Conservation (phyloP, 495 filamentous ascomycete species). For the Astrothelium macrocarpum region DNA sequence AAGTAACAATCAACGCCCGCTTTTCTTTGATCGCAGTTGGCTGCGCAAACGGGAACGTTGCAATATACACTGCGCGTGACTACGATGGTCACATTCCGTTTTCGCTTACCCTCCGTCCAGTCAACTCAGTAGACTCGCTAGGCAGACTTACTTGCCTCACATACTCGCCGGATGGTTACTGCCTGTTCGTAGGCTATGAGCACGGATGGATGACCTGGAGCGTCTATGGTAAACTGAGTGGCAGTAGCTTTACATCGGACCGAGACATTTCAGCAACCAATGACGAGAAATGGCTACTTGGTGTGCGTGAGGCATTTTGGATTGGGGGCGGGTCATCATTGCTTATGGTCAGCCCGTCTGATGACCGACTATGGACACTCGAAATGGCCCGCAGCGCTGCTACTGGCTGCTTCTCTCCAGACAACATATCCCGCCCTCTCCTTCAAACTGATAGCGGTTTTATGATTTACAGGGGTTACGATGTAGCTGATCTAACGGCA, state of each 20-base stretch:
- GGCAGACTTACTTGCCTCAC: conserved; percentile 63
- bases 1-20: conserved; percentile 79
- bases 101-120: conserved; percentile 66
- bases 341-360: conserved; percentile 55
- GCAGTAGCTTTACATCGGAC: conserved; percentile 69
- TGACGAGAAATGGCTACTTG: conserved; percentile 68
- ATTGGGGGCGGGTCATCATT: conserved; percentile 79
- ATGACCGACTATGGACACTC: conserved; percentile 73
- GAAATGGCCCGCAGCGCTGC: conserved; percentile 89
- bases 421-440: conserved; percentile 82
- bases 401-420: conserved; percentile 78
- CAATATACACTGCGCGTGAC: conserved; percentile 82
- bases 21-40: conserved; percentile 88
- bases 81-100: conserved; percentile 87
- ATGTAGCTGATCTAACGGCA: conserved; percentile 76
- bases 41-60: conserved; percentile 68
- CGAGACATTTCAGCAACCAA: conserved; percentile 52
- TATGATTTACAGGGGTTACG: conserved; percentile 87
- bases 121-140: conserved; percentile 52
- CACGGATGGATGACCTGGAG: conserved; percentile 94
- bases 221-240: conserved; percentile 84
- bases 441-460: conserved; percentile 76
- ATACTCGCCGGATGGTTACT: conserved; percentile 96
- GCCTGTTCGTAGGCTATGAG: conserved; percentile 87
- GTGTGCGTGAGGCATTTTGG: conserved; percentile 70